Conservation (phyloP, 2,329 filamentous ascomycete species). For the Dothiorella sarmentorum region DNA sequence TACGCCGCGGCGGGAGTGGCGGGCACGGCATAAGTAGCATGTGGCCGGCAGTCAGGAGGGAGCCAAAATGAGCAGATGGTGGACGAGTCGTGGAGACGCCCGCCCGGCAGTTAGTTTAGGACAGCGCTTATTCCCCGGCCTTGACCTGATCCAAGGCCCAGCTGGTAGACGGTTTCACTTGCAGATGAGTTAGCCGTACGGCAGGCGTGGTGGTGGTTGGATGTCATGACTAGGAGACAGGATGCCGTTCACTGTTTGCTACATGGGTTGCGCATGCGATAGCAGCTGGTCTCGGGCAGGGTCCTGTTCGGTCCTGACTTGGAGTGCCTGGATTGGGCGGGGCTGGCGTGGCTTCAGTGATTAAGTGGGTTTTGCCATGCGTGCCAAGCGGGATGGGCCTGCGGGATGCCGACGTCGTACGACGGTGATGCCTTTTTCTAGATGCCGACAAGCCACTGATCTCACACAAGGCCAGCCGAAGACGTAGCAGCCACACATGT, state of each 20-base stretch:
- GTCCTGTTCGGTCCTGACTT: not conserved
- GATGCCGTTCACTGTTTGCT: not conserved
- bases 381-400: not conserved
- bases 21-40: constrained; percentile 1
- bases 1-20: constrained; percentile 1
- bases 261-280: not conserved
- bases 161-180: not conserved
- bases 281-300: not conserved
- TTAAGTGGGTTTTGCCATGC: not conserved
- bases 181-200: not conserved
- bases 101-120: not conserved
- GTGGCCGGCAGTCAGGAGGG: not conserved
- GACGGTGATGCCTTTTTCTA: not conserved
- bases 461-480: not conserved
- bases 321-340: not conserved
- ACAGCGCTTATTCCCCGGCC: not conserved
- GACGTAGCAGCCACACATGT: not conserved
- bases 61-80: not conserved
- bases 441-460: no score
- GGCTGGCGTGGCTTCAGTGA: not conserved
- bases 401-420: not conserved
- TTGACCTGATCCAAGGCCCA: not conserved
- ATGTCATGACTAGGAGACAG: not conserved
- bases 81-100: not conserved
- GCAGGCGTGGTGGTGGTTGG: not conserved